Evolutionary conservation across 1,139 yeast genomes (phyloP), one percentile per base, ranked within the genome.

Genomic region (Yamadazyma trypodendri): DNA sequence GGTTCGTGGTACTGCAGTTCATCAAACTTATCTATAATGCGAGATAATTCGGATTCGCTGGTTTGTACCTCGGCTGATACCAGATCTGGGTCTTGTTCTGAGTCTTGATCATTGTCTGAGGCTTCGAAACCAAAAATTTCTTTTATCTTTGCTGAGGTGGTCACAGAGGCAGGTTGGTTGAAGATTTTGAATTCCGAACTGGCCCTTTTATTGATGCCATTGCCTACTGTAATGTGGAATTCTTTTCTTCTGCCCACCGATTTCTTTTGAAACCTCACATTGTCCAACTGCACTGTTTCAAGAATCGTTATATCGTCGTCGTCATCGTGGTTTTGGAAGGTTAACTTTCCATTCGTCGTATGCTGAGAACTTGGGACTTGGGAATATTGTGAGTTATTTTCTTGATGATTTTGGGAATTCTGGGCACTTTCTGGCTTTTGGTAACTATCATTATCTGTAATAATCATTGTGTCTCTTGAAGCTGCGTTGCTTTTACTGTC

Each of bases 251-350:
- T 24, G 13, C 41, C 29, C 11, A 10, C 21, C 15, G 10, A 17
- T 6, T 6, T 15, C 18, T 21, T 23, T 11, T 27, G 22, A 5
- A 34, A 13, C 21, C 23, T 29, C 6, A 31, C 37, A n/a, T 32
- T 28, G 12, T 38, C 34, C 9, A 38, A 33, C 21, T 35, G 31
- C 13, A 33, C 36, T n/a, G 22, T 23, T 3, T 37, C 36, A 4
- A 37, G n/a, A 4, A 40, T 37, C 27, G 38, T 37, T 9, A 41
- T 28, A 28, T 34, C 44, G 15, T 38, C 44, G 23, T 36, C 40
- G 3, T 14, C 22, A 3, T 32, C 34, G 11, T 29, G 24, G 3
- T 12, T 12, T 3, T 24, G 15, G 11, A 6, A 9, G 18, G 14
- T 6, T 8, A 16, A 14, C 23, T 4, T 9, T 9, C 13, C 17